Conservation (phyloP, 2,329 filamentous ascomycete species). For the Calonectria multiphialidica region DNA sequence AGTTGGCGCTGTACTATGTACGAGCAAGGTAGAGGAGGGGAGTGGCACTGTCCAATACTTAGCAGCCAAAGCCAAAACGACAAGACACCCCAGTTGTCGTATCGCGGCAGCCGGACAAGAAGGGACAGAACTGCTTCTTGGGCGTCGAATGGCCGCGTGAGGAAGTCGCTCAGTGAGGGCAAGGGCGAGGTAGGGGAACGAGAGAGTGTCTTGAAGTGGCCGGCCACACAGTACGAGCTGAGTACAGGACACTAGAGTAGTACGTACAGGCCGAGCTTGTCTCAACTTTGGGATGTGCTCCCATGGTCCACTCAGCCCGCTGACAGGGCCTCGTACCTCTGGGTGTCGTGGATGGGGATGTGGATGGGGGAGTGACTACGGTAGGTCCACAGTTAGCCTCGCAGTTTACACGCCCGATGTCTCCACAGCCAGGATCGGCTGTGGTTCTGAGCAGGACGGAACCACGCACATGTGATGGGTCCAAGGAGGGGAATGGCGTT, state of each 20-base stretch:
- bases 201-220: slow-evolving; percentile 26
- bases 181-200: slow-evolving; percentile 31
- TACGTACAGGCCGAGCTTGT: slow-evolving; percentile 39
- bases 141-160: slow-evolving; percentile 22
- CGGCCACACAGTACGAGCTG: slow-evolving; percentile 39
- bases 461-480: neutral
- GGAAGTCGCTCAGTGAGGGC: slow-evolving; percentile 17
- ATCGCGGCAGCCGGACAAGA: slow-evolving; percentile 39
- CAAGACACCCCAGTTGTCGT: slow-evolving; percentile 34
- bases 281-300: slow-evolving; percentile 38
- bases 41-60: slow-evolving; percentile 29
- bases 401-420: slow-evolving; percentile 30
- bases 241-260: slow-evolving; percentile 37
- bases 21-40: slow-evolving; percentile 27
- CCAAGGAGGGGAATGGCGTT: neutral
- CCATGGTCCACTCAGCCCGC: slow-evolving; percentile 41
- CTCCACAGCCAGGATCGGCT: slow-evolving; percentile 5
- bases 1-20: slow-evolving; percentile 26
- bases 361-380: slow-evolving; percentile 11
- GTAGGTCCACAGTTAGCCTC: slow-evolving; percentile 41
- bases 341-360: slow-evolving; percentile 34
- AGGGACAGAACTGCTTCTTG: slow-evolving; percentile 37
- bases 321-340: slow-evolving; percentile 38
- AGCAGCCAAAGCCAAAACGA: slow-evolving; percentile 20
- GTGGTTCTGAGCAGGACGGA: slow-evolving; percentile 1